Conservation (phyloP, 2,329 filamentous ascomycete species). For the Aureobasidium sp. region DNA sequence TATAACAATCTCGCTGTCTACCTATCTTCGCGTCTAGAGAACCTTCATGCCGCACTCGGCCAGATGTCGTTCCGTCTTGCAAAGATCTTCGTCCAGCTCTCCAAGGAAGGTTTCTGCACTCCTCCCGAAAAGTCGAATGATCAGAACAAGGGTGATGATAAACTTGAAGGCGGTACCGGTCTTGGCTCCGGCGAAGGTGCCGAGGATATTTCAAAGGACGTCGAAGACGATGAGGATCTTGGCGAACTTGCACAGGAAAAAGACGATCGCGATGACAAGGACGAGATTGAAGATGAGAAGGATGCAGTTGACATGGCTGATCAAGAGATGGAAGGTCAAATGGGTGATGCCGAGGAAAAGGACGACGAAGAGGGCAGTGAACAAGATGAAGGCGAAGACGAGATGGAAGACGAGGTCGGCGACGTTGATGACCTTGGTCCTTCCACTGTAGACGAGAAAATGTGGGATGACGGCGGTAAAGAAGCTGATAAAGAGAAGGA, state of each 20-base stretch:
- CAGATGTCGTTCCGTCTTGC: slow-evolving; percentile 70
- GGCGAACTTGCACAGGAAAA: slow-evolving; percentile 86
- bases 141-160: slow-evolving; percentile 47
- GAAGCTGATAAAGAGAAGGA: slow-evolving; percentile 77
- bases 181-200: slow-evolving; percentile 91
- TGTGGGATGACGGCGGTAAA: slow-evolving; percentile 76
- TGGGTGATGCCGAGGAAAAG: slow-evolving; percentile 52
- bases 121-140: slow-evolving; percentile 65
- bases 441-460: slow-evolving; percentile 90
- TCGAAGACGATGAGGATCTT: slow-evolving; percentile 87
- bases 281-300: slow-evolving; percentile 68
- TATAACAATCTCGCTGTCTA: slow-evolving; percentile 59
- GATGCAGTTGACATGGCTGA: slow-evolving; percentile 89
- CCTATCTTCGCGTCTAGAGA: slow-evolving; percentile 51
- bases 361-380: slow-evolving; percentile 47
- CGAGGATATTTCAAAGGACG: slow-evolving; percentile 96
- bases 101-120: slow-evolving; percentile 82
- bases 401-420: slow-evolving; percentile 80
- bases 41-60: slow-evolving; percentile 63
- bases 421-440: slow-evolving; percentile 88
- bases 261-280: slow-evolving; percentile 46
- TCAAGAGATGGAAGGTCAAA: slow-evolving; percentile 82
- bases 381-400: slow-evolving; percentile 60
- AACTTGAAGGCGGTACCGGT: slow-evolving; percentile 85
- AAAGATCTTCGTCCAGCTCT: slow-evolving; percentile 70